Base-by-base conservation (phyloP, 2,329 filamentous ascomycete species). In the Nemania serpens region DNA sequence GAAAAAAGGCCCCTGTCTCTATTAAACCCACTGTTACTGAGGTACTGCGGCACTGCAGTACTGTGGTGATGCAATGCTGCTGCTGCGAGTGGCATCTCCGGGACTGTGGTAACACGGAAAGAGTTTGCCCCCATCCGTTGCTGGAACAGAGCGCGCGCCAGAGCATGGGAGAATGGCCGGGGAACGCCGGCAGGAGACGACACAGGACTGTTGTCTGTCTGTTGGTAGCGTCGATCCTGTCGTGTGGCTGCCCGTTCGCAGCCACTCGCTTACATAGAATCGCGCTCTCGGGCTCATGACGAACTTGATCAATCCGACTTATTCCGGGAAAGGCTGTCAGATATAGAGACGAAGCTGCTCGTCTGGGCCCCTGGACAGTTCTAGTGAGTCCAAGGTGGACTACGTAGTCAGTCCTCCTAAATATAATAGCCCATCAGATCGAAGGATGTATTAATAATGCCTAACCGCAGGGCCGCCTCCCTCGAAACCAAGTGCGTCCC, bases 1-100 rank as follows among this genome's bases (percentile, higher is more conserved):
- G 47, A 33, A 62, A 41, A 33, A 62, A 41, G 20, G 34, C 39
- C 50, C 62, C 59, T 58, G 22, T 12, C 58, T 49, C 48, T 51
- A 43, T 43, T 48, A 48, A 56, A 61, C 48, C 46, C 53, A 46
- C 57, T 54, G 45, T 50, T 29, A 42, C 34, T 36, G 36, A 25
- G 20, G 41, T 52, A 47, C 41, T 42, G 36, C 53, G 29, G 46
- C 17, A 42, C 36, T 47, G 57, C 45, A 11, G 39, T 51, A 29
- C 33, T 45, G 46, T 50, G 12, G 15, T 37, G 17, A 48, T 57
- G 49, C 39, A 47, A 3, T 43, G 17, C 41, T 45, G 29, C 20
- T 61, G 62, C 55, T 59, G 62, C 49, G 52, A 64, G 62, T 59
- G 62, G 43, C 52, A 51, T 62, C 59, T 41, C 52, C 50, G 47